Evolutionary conservation across 345 rosid species (phyloP), one percentile per base, ranked within the genome.

Genomic region (Acer saccharum): DNA sequence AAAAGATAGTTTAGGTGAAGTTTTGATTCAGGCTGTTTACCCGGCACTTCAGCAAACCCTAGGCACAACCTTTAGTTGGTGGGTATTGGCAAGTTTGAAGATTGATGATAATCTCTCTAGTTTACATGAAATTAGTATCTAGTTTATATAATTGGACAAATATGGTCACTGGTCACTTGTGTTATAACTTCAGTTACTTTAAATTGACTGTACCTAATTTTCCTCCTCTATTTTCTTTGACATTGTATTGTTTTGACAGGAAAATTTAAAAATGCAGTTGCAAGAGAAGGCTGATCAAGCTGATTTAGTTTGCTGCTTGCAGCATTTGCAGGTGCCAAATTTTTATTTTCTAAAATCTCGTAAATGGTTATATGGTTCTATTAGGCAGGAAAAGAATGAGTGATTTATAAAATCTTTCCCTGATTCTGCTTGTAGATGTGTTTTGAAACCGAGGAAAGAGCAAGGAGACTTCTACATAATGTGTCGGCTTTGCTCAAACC

Each of bases 371-470:
- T 65, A 20, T 70, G 35, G 12, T 23, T n/a, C 61, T 39, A 48
- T 44, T 63, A n/a, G 52, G 55, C 27, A 65, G 20, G n/a, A 77
- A 61, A 68, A 55, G 64, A n/a, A 13, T 61, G 65, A 61, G 27
- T 29, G 70, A 65, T 73, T 74, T 52, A 10, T 65, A 32, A 41
- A 62, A 18, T 5, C 25, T 21, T 43, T 41, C 63, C 17, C 44
- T 14, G 10, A 58, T 79, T 78, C 27, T 79, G 32, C 46, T 21
- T 87, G 84, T 84, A 96, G 98, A 65, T 92, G 81, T 92, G 95
- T 81, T 94, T 96, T 80, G 98, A 92, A 80, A 94, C 89, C 17
- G 97, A 96, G 88, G 98, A 96, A 83, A 92, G 86, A 81, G 99
- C 95, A 18, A 92, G 94, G 83, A 92, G 83, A 81, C 97, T 96